These are phyloP conservation scores for Kitagawia praeruptora DNA, from an alignment of 129 eudicot species.

Conservation along the genomic window DNA sequence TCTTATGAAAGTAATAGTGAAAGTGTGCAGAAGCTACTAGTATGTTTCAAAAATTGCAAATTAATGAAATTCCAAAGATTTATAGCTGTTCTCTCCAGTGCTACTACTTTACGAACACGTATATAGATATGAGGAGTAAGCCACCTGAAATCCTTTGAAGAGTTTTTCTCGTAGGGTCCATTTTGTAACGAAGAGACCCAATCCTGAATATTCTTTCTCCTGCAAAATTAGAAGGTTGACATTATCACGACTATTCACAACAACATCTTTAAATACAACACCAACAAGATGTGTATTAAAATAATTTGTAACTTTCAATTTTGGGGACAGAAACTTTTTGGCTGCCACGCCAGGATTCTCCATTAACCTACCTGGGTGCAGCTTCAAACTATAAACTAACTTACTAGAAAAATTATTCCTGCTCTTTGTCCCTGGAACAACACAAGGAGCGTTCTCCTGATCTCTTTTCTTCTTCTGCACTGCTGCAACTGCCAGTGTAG, in stretches of 20 bases:
- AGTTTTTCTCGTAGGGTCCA: conserved; percentile 78
- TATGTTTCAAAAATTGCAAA: background rate
- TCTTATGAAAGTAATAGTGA: background rate
- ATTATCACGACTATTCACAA: background rate
- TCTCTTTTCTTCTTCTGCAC: conserved; percentile 51
- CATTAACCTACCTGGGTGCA: conserved; percentile 40
- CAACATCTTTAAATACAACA: conserved; percentile 10
- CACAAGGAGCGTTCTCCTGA: conserved; percentile 28
- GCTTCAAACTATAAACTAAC: conserved; percentile 34
- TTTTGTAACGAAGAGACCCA: conserved; percentile 74
- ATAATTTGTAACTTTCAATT: conserved; percentile 2
- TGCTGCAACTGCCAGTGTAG: conserved; percentile 84
- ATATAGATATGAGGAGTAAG: conserved; percentile 16
- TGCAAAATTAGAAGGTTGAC: conserved; percentile 21
- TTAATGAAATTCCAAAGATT: background rate
- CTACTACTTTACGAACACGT: background rate
- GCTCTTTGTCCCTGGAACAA: conserved; percentile 24
- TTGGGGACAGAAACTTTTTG: background rate
- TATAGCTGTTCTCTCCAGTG: background rate
- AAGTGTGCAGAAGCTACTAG: background rate
- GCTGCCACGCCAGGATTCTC: conserved; percentile 40
- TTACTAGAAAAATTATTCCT: conserved; percentile 51
- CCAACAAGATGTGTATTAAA: conserved; percentile 8
- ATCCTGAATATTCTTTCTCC: conserved; percentile 81
- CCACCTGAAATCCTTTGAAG: conserved; percentile 89